phyloP scores from a whole-genome alignment of 2,329 filamentous ascomycete species.

The Dothistroma septosporum region DNA sequence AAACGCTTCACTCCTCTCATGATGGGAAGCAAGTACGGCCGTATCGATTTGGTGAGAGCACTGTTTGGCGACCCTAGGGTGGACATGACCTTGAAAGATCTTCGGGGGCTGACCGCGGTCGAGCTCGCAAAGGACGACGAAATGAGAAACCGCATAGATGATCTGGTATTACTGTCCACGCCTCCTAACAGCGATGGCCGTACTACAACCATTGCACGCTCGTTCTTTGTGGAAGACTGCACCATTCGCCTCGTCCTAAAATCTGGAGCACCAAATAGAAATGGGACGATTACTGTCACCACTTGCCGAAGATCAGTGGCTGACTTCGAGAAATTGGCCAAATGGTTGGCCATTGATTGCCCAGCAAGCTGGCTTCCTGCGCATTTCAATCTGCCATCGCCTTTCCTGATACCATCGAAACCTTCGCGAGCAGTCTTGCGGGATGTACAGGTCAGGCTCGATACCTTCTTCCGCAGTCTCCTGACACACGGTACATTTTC shows the following conservation, averaged over 20 bases:
- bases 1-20: conserved; percentile 93
- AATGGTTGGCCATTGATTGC: conserved; percentile 79
- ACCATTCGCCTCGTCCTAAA: conserved; percentile 91
- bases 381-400: conserved; percentile 71
- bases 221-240: conserved; percentile 95
- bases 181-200: conserved; percentile 68
- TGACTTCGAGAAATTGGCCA: conserved; percentile 88
- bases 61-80: conserved; percentile 85
- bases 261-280: conserved; percentile 78
- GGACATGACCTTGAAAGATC: conserved; percentile 76
- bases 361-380: conserved; percentile 92
- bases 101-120: conserved; percentile 85
- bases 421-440: conserved; percentile 82
- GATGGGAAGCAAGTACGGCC: conserved; percentile 97
- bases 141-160: conserved; percentile 92
- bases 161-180: conserved; percentile 78
- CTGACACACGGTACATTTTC: conserved; percentile 87
- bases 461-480: conserved; percentile 83
- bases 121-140: conserved; percentile 98
- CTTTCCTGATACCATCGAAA: conserved; percentile 88
- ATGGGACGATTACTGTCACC: conserved; percentile 84
- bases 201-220: conserved; percentile 87
- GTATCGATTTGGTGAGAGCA: conserved; percentile 85
- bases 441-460: conserved; percentile 79
- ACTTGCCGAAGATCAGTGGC: conserved; percentile 82